Evolutionary conservation across 371 early-diverging fungal genomes (phyloP).

Genomic region (Zopfochytrium polystomum): DNA sequence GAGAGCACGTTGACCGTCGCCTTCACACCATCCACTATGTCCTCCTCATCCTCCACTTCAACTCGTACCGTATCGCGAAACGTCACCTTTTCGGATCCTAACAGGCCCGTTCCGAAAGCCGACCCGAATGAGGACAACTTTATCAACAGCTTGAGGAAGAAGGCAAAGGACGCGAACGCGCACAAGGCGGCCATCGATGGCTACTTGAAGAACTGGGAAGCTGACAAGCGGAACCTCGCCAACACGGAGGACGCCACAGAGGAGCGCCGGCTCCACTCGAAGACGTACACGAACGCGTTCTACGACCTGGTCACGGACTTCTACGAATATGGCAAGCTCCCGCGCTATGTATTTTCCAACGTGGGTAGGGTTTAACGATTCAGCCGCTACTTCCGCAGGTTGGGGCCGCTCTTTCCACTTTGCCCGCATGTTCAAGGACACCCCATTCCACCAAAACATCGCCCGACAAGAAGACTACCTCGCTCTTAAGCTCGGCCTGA

Average conservation of each 20-base stretch:
- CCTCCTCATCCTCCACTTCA: background rate
- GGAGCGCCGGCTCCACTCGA: constrained; percentile 31
- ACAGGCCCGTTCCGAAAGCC: background rate
- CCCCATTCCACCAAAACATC: constrained; percentile 76
- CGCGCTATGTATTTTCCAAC: no score
- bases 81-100: background rate
- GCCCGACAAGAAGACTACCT: constrained; percentile 89
- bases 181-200: constrained; percentile 45
- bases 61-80: background rate
- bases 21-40: background rate
- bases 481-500: constrained; percentile 69
- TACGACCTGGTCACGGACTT: constrained; percentile 50
- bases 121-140: constrained; percentile 38
- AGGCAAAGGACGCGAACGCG: constrained; percentile 34
- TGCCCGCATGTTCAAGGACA: constrained; percentile 73
- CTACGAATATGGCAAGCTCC: constrained; percentile 45
- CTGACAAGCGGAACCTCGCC: constrained; percentile 34
- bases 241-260: constrained; percentile 39
- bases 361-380: background rate
- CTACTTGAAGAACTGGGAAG: constrained; percentile 42
- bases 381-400: constrained; percentile 39
- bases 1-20: background rate
- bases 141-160: constrained; percentile 38
- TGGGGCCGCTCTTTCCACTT: constrained; percentile 94
- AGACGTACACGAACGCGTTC: constrained; percentile 45